These are phyloP conservation scores for Phytophthora tentaculata DNA, from an alignment of 352 stramenopile species.

Conservation along the genomic window DNA sequence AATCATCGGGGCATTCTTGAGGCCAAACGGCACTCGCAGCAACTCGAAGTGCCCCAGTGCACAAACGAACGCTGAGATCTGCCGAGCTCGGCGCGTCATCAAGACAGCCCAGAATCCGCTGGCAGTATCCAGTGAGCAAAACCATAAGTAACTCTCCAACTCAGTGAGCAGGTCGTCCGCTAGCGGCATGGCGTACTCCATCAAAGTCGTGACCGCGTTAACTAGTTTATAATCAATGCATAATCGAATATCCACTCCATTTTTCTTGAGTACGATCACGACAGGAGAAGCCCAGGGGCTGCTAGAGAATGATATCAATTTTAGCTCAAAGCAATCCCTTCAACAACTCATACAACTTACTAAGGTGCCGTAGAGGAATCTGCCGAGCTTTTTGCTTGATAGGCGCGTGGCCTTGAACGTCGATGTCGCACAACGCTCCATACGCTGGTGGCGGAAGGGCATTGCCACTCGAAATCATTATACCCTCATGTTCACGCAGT, in stretches of 20 bases:
- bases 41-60: not conserved
- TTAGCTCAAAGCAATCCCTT: not conserved
- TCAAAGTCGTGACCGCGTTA: not conserved
- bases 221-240: constrained; percentile 6
- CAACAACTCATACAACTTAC: not conserved
- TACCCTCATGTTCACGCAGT: not conserved
- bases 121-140: not conserved
- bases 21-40: not conserved
- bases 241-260: not conserved
- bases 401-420: not conserved
- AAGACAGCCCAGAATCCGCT: constrained; percentile 4
- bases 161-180: not conserved
- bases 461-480: not conserved
- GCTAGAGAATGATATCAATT: not conserved
- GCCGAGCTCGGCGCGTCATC: constrained; percentile 4
- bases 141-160: not conserved
- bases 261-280: constrained; percentile 4
- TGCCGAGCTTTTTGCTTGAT: not conserved
- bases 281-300: not conserved
- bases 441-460: not conserved
- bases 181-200: constrained; percentile 5
- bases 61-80: not conserved
- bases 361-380: not conserved
- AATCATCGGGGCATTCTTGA: not conserved
- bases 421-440: not conserved